Base-by-base conservation (phyloP, 1,284 basidiomycete species). In the Exsudoporus floridanus region DNA sequence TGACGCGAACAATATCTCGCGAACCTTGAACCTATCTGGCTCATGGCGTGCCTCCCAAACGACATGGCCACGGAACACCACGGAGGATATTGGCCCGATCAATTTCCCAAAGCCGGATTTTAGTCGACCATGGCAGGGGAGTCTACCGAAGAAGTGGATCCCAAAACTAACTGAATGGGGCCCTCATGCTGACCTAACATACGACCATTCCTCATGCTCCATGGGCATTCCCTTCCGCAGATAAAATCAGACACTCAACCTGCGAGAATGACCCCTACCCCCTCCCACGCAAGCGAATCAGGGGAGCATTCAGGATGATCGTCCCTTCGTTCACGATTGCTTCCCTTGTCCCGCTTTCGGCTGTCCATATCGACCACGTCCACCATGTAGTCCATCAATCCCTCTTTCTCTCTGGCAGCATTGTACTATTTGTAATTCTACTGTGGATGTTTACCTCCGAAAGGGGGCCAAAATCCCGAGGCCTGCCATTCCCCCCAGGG, bases 401-500 rank as follows among this genome's bases (percentile, higher is more conserved):
- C 23, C 6, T 46, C 42, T 16, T 54, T 27, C 27, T 53, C 12
- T 14, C n/a, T 1, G 39, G 16, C 8, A 33, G 13, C 27, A 23
- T 54, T 37, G 18, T 47, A 14, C 13, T 49, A 2, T n/a, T 27
- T 34, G 8, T 49, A 13, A 16, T 57, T 18, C 12, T 57, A 6
- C 23, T 57, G 2, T 60, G 43, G 33, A 28, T 39, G 3, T 35
- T 54, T 34, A 19, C 41, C 46, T 19, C 39, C 4, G 18, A 31
- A 18, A 50, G 31, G 33, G 47, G 31, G 28, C 2, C 45, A 41
- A 50, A 27, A 30, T 30, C 41, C 23, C 18, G 19, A 14, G 49
- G 33, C 28, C 18, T 53, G 14, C 53, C 62, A 28, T 41, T 58
- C 2, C 61, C 61, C 5, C 61, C 64, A 16, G 64, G 61, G 18